Percentiles rank a stretch among this genome's conserved stretches.
These are phyloP conservation scores for Sporothrix schenckii DNA, from an alignment of 2,329 filamentous ascomycete species.

Conservation along the genomic window DNA sequence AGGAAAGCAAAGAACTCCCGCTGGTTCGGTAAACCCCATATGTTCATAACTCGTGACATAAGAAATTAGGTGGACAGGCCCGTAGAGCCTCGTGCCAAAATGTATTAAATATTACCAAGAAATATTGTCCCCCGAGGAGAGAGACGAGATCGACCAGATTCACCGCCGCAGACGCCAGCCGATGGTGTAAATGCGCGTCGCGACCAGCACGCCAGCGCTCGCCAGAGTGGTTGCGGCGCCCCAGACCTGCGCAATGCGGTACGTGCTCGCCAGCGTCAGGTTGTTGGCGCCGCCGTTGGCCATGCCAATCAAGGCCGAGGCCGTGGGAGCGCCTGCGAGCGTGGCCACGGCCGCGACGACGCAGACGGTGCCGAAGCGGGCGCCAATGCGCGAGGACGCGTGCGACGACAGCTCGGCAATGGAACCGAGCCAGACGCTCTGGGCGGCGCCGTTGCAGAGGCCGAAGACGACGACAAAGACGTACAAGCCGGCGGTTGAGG, in stretches of 20 bases:
- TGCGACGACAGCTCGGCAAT: slow-evolving; percentile 45
- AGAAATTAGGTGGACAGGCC: slow-evolving; percentile 21
- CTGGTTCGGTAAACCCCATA: neutral
- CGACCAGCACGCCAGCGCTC: slow-evolving; percentile 25
- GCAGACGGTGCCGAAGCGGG: slow-evolving; percentile 50
- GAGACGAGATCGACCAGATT: neutral
- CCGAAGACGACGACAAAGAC: slow-evolving; percentile 51
- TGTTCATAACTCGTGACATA: neutral
- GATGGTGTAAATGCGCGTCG: slow-evolving; percentile 29
- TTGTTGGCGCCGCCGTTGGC: slow-evolving; percentile 26
- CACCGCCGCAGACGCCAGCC: slow-evolving; percentile 31
- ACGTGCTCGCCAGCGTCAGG: slow-evolving; percentile 29
- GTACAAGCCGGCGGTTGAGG: slow-evolving; percentile 46
- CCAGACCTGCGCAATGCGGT: slow-evolving; percentile 36
- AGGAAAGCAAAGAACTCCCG: slow-evolving; percentile 1
- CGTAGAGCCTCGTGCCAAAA: neutral
- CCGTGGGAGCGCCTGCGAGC: slow-evolving; percentile 47
- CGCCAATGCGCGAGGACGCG: slow-evolving; percentile 44
- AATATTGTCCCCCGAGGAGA: neutral
- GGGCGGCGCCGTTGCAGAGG: slow-evolving; percentile 48
- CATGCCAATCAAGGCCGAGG: slow-evolving; percentile 33
- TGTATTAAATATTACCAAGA: slow-evolving; percentile 16
- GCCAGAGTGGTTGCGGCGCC: slow-evolving; percentile 34
- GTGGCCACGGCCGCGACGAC: slow-evolving; percentile 47
- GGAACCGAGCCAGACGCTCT: slow-evolving; percentile 44